Evolutionary conservation across 1,139 yeast species (phyloP).

Genomic region (Kluyveromyces sp.): DNA sequence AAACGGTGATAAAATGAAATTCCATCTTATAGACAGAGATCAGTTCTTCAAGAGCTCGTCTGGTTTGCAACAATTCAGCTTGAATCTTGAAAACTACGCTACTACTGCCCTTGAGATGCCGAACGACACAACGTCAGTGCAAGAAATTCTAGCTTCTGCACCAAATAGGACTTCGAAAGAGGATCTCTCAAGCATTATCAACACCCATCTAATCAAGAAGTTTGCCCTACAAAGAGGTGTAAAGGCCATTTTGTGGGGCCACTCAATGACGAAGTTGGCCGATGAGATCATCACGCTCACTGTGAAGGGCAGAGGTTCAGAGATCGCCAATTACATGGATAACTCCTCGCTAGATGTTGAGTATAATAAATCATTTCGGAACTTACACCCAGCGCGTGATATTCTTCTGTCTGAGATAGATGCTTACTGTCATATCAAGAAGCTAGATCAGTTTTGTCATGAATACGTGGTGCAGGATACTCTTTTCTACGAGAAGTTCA

Average conservation of each 20-base stretch:
- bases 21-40: constrained; percentile 38
- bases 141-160: constrained; percentile 24
- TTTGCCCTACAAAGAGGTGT: constrained; percentile 44
- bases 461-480: constrained; percentile 19
- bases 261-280: constrained; percentile 78
- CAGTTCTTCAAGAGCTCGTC: constrained; percentile 28
- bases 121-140: neutral
- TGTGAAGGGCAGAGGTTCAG: constrained; percentile 85
- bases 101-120: constrained; percentile 7
- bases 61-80: constrained; percentile 12
- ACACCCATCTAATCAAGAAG: constrained; percentile 42
- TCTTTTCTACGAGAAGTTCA: constrained; percentile 14
- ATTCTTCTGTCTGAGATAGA: constrained; percentile 59
- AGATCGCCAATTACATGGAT: constrained; percentile 48
- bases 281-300: constrained; percentile 71
- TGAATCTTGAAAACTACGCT: constrained; percentile 14
- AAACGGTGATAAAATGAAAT: constrained; percentile 26
- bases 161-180: constrained; percentile 53
- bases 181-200: constrained; percentile 50
- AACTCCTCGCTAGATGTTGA: constrained; percentile 36
- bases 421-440: constrained; percentile 36
- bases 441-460: constrained; percentile 21
- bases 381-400: constrained; percentile 69
- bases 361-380: constrained; percentile 34
- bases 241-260: constrained; percentile 60